Percentiles rank a stretch among this genome's conserved stretches.
Conservation (phyloP, 2,329 filamentous ascomycete species). For the Neonectria sp. region DNA sequence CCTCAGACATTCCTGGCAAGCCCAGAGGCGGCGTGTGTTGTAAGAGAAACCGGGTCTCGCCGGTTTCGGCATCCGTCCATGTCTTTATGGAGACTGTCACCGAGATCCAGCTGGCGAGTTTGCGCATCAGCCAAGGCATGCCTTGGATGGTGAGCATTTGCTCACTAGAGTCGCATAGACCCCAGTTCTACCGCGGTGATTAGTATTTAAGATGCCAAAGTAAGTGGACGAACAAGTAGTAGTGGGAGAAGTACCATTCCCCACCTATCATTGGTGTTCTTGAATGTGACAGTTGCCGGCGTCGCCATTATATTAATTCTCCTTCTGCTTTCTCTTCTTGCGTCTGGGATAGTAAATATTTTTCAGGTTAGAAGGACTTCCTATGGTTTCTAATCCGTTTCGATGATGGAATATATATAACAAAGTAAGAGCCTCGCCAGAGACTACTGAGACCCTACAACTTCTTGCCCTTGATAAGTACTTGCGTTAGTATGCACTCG, state of each 20-base stretch:
- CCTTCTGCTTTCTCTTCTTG: constrained; percentile 1
- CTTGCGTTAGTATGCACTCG: constrained; percentile 2
- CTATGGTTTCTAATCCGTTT: neutral
- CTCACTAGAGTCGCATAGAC: constrained; percentile 9
- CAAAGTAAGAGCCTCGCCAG: constrained; percentile 2
- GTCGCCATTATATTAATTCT: constrained; percentile 2
- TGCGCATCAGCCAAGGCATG: constrained; percentile 9
- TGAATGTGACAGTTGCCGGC: constrained; percentile 7
- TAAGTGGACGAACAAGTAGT: constrained; percentile 2
- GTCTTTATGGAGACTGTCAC: constrained; percentile 9
- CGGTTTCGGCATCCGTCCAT: constrained; percentile 6
- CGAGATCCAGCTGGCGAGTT: constrained; percentile 10
- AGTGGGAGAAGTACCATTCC: constrained; percentile 10
- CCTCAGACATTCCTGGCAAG: constrained; percentile 10
- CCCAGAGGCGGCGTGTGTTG: constrained; percentile 10
- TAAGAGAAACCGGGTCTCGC: constrained; percentile 9
- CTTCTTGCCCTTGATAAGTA: constrained; percentile 2
- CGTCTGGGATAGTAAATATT: neutral
- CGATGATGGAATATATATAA: constrained; percentile 10
- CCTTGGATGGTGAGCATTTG: constrained; percentile 3
- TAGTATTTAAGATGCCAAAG: constrained; percentile 3
- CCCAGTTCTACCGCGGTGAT: constrained; percentile 6
- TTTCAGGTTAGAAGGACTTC: neutral
- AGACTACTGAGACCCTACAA: constrained; percentile 2
- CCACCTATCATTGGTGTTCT: constrained; percentile 8